These are phyloP conservation scores for Malassezia japonica DNA, from an alignment of 1,284 basidiomycete genomes.

Conservation along the genomic window DNA sequence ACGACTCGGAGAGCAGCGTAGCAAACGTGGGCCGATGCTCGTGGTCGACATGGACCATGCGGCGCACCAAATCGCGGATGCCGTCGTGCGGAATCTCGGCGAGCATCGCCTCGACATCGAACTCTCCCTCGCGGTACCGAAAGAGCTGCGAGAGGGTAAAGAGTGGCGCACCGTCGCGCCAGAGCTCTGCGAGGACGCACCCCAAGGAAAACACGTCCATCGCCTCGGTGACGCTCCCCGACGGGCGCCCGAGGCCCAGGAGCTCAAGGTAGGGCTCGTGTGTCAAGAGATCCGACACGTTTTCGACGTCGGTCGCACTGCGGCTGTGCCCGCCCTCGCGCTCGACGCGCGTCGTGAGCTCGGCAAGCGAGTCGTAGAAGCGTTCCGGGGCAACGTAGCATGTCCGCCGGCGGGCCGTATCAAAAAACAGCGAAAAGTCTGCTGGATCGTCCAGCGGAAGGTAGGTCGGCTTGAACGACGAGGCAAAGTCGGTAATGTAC, in stretches of 20 bases:
- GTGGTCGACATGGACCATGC: constrained; percentile 80
- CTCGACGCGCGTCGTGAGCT: constrained; percentile 50
- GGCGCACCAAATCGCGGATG: constrained; percentile 64
- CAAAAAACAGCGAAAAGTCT: constrained; percentile 96
- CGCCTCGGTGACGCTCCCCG: constrained; percentile 77
- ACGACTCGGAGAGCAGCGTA: constrained; percentile 66
- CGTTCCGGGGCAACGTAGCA: constrained; percentile 95
- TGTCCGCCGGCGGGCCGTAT: constrained; percentile 80
- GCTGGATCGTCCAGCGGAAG: constrained; percentile 92
- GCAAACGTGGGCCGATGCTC: constrained; percentile 70
- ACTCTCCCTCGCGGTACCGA: constrained; percentile 80
- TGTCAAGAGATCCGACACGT: constrained; percentile 5
- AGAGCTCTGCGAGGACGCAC: constrained; percentile 91
- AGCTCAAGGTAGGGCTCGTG: constrained; percentile 23
- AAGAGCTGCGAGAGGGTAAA: constrained; percentile 92
- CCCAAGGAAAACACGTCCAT: constrained; percentile 98
- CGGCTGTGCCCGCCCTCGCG: neutral
- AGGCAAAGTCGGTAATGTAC: constrained; percentile 90
- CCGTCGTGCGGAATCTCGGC: constrained; percentile 67
- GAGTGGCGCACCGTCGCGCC: constrained; percentile 82
- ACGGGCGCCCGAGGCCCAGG: constrained; percentile 51
- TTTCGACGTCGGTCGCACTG: constrained; percentile 2
- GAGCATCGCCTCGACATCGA: constrained; percentile 66
- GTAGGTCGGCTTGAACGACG: constrained; percentile 83
- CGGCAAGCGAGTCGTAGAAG: constrained; percentile 72